Conservation (phyloP, 2,329 filamentous ascomycete genomes). For the Mycocentrospora acerina region DNA sequence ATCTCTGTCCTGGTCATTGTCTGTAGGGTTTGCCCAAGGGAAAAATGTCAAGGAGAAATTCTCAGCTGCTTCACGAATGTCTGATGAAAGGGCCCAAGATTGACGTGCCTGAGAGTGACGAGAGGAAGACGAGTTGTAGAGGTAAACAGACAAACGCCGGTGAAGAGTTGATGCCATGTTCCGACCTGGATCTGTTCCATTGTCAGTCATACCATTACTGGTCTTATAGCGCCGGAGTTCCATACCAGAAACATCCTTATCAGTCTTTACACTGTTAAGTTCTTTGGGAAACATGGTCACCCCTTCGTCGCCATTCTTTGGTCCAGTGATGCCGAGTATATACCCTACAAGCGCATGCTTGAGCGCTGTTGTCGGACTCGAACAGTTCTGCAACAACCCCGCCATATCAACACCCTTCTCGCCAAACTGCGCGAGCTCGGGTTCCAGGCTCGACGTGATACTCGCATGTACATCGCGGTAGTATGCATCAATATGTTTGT, state of each 20-base stretch:
- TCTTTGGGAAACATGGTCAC: slow-evolving; percentile 28
- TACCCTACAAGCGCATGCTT: slow-evolving; percentile 35
- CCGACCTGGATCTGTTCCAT: slow-evolving; percentile 6
- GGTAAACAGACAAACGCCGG: slow-evolving; percentile 27
- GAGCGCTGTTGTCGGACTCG: slow-evolving; percentile 27
- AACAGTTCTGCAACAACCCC: slow-evolving; percentile 26
- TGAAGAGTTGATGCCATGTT: slow-evolving; percentile 26
- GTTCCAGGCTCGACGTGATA: slow-evolving; percentile 36
- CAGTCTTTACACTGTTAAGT: slow-evolving; percentile 12
- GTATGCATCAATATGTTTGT: slow-evolving; percentile 32
- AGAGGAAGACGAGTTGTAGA: slow-evolving; percentile 18
- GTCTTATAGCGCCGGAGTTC: too few species aligned
- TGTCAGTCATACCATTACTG: slow-evolving; percentile 1
- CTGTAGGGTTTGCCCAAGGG: slow-evolving; percentile 34
- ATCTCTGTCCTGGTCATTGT: slow-evolving; percentile 30
- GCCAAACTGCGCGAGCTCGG: slow-evolving; percentile 30
- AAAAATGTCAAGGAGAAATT: slow-evolving; percentile 39
- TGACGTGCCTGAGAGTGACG: slow-evolving; percentile 2
- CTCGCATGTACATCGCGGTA: slow-evolving; percentile 39
- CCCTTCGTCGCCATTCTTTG: slow-evolving; percentile 10
- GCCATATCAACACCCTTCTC: slow-evolving; percentile 21
- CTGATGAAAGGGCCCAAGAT: slow-evolving; percentile 11
- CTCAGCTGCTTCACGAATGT: slow-evolving; percentile 36
- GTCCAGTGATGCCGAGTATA: slow-evolving; percentile 23
- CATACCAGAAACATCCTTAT: slow-evolving; percentile 4